Percentiles rank a stretch among this genome's conserved stretches.
phyloP scores from a whole-genome alignment of 2,329 filamentous ascomycete genomes.

The Fusarium verticillioides region DNA sequence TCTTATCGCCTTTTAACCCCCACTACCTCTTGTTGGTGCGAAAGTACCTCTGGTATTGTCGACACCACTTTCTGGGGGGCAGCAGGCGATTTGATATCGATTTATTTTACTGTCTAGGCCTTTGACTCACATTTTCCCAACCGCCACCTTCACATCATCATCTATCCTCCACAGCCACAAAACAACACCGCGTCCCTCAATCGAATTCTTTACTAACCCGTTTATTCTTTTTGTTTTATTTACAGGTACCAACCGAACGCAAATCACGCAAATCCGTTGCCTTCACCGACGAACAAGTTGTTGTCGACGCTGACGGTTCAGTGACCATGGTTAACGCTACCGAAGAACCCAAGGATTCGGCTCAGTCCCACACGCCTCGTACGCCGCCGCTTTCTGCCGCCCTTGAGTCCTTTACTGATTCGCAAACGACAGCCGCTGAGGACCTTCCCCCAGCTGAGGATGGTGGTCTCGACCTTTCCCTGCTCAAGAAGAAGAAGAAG shows the following conservation, averaged over 20 bases:
- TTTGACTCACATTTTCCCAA: slow-evolving; percentile 46
- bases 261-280: slow-evolving; percentile 93
- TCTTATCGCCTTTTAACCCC: slow-evolving; percentile 19
- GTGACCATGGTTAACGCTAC: slow-evolving; percentile 80
- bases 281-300: slow-evolving; percentile 86
- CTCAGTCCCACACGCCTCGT: slow-evolving; percentile 80
- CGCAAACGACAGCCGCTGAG: slow-evolving; percentile 55
- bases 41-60: slow-evolving; percentile 39
- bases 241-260: slow-evolving; percentile 57
- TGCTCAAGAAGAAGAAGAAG: slow-evolving; percentile 87
- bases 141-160: slow-evolving; percentile 39
- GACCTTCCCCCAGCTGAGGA: slow-evolving; percentile 62
- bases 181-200: slow-evolving; percentile 16
- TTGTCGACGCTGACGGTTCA: slow-evolving; percentile 90
- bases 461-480: slow-evolving; percentile 65
- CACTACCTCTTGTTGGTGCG: slow-evolving; percentile 25
- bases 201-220: slow-evolving; percentile 25
- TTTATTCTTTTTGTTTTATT: slow-evolving; percentile 31
- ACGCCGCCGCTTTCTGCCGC: slow-evolving; percentile 69
- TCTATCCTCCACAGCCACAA: background rate
- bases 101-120: slow-evolving; percentile 31
- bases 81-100: slow-evolving; percentile 35
- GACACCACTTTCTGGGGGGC: slow-evolving; percentile 33
- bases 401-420: slow-evolving; percentile 65
- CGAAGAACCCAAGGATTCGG: slow-evolving; percentile 82